A percentile compares a stretch with the other conserved stretches of the same genome.
Evolutionary conservation across 306 rosid genomes (phyloP).

Genomic region (Parietaria judaica): DNA sequence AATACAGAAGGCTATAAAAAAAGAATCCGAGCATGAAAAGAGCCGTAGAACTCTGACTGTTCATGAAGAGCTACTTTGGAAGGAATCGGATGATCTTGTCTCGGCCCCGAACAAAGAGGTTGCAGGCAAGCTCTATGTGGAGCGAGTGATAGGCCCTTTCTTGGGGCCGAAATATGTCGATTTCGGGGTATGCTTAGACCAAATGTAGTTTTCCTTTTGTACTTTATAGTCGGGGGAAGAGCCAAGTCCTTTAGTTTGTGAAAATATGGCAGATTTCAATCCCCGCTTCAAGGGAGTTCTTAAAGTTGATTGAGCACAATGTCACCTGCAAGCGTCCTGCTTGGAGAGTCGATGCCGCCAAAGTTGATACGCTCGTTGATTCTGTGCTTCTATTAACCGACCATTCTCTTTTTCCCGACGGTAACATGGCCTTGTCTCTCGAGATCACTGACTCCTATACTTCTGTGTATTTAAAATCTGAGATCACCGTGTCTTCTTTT

Average conservation of each 20-base stretch:
- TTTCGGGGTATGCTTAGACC: slow-evolving; percentile 50
- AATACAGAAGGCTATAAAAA: slow-evolving; percentile 49
- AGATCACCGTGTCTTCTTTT: slow-evolving; percentile 7
- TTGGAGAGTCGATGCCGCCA: slow-evolving; percentile 70
- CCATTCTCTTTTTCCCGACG: slow-evolving; percentile 61
- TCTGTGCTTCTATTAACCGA: slow-evolving; percentile 70
- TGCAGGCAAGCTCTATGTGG: slow-evolving; percentile 43
- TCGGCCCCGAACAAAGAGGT: slow-evolving; percentile 46
- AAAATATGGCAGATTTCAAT: slow-evolving; percentile 40
- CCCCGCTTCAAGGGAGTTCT: slow-evolving; percentile 49
- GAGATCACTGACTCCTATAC: neutral
- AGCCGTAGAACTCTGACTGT: slow-evolving; percentile 43
- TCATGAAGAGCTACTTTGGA: slow-evolving; percentile 61
- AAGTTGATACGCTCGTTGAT: slow-evolving; percentile 45
- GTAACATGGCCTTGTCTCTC: slow-evolving; percentile 23
- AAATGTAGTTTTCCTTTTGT: neutral
- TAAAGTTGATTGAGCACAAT: slow-evolving; percentile 48
- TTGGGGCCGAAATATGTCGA: slow-evolving; percentile 71
- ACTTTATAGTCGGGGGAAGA: neutral
- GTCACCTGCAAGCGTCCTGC: slow-evolving; percentile 59
- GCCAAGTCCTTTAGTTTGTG: neutral
- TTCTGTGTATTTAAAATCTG: neutral
- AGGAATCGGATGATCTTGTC: slow-evolving; percentile 38
- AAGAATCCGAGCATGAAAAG: slow-evolving; percentile 17
- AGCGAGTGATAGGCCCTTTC: slow-evolving; percentile 65